These are phyloP conservation scores for Microbotryum saponariae DNA, from an alignment of 1,284 basidiomycete species.

Conservation along the genomic window DNA sequence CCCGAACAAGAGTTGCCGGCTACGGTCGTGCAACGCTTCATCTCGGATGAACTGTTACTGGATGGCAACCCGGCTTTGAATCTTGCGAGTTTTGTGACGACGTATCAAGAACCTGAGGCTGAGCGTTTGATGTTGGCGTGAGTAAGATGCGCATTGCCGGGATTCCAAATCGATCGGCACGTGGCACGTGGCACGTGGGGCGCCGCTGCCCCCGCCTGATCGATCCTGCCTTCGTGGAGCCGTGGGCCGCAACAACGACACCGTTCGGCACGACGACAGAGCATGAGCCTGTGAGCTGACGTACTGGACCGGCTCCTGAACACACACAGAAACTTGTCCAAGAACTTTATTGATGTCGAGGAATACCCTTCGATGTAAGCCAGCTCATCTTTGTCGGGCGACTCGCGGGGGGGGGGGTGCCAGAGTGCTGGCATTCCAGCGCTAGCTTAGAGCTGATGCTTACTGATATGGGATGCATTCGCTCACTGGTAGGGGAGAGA, in stretches of 20 bases:
- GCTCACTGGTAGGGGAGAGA: conserved; percentile 25
- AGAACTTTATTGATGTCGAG: conserved; percentile 40
- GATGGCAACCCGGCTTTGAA: conserved; percentile 31
- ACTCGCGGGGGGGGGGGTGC: too few species aligned
- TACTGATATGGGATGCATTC: too few species aligned
- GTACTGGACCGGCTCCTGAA: too few species aligned
- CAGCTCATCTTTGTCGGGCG: too few species aligned
- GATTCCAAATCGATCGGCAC: neutral
- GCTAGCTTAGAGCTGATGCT: too few species aligned
- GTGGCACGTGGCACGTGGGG: neutral
- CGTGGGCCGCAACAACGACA: too few species aligned
- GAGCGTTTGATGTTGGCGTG: conserved; percentile 37
- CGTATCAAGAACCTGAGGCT: conserved; percentile 35
- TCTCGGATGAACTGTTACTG: conserved; percentile 23
- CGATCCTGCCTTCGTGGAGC: neutral
- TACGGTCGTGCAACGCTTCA: conserved; percentile 22
- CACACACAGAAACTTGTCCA: conserved; percentile 18
- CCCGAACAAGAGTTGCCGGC: conserved; percentile 29
- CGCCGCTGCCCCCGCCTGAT: neutral
- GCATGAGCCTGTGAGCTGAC: too few species aligned
- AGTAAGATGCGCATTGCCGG: neutral
- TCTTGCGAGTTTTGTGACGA: conserved; percentile 32
- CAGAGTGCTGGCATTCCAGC: too few species aligned
- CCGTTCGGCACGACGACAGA: too few species aligned
- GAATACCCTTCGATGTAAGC: conserved; percentile 36